Percentiles rank a stretch among this genome's conserved stretches.
These are phyloP conservation scores for Neofusicoccum sp. DNA, from an alignment of 2,329 filamentous ascomycete species.

Conservation along the genomic window DNA sequence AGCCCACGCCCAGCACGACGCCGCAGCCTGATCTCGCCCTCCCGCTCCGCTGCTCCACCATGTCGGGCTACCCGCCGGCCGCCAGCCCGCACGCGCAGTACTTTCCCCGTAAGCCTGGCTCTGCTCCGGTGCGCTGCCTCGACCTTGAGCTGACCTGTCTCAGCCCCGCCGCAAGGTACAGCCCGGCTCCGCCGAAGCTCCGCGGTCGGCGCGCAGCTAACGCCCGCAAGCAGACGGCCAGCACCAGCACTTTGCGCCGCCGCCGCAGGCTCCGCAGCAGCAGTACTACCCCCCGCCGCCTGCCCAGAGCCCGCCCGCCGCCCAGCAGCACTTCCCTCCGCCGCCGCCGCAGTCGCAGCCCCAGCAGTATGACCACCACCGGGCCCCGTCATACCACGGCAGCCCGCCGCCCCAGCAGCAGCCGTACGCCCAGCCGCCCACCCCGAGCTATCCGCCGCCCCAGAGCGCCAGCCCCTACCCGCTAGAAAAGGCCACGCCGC, in stretches of 20 bases:
- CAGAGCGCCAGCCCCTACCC: conserved; percentile 14
- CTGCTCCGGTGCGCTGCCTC: neutral
- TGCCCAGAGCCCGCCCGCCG: conserved; percentile 21
- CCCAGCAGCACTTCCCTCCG: conserved; percentile 40
- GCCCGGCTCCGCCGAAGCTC: neutral
- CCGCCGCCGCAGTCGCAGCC: conserved; percentile 27
- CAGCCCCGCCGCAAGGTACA: conserved; percentile 25
- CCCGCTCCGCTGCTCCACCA: neutral
- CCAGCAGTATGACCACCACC: conserved; percentile 25
- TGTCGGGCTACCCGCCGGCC: conserved; percentile 17
- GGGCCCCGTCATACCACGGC: conserved; percentile 32
- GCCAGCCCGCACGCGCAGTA: conserved; percentile 36
- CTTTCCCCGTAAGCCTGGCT: conserved; percentile 28
- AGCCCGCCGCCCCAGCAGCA: conserved; percentile 28
- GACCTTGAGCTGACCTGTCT: neutral
- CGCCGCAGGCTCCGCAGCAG: conserved; percentile 21
- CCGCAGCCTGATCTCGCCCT: neutral
- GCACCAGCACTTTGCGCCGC: conserved; percentile 26
- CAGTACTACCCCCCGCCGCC: conserved; percentile 28
- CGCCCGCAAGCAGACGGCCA: conserved; percentile 4
- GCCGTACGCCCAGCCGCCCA: conserved; percentile 36
- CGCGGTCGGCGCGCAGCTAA: neutral
- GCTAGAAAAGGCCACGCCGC: conserved; percentile 6
- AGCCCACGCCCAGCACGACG: neutral
- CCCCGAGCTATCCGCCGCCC: conserved; percentile 25